A percentile compares a stretch with the other conserved stretches of the same genome.
These are phyloP conservation scores for Psilocybe subaeruginosa DNA, from an alignment of 768 basidiomycete genomes.

Conservation along the genomic window DNA sequence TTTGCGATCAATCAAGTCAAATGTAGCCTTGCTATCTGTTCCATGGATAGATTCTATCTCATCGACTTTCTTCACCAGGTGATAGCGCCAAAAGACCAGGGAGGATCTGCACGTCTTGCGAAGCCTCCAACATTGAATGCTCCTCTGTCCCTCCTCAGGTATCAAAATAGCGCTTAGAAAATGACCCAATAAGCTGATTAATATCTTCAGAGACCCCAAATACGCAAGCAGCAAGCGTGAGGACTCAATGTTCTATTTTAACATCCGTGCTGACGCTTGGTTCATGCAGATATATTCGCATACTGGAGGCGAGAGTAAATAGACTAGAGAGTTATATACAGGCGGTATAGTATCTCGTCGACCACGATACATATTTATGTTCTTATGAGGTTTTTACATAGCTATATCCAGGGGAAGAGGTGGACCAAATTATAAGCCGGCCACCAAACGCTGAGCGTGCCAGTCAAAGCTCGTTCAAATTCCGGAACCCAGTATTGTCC, in stretches of 20 bases:
- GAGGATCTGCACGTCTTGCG: constrained; percentile 60
- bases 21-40: constrained; percentile 30
- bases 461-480: neutral
- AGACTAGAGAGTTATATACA: constrained; percentile 31
- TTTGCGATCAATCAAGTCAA: constrained; percentile 30
- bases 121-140: constrained; percentile 48
- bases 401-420: constrained; percentile 24
- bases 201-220: constrained; percentile 28
- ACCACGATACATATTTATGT: neutral
- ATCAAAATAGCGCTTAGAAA: constrained; percentile 19
- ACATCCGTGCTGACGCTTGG: neutral
- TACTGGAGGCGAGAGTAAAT: constrained; percentile 31
- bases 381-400: constrained; percentile 2
- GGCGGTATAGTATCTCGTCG: constrained; percentile 18
- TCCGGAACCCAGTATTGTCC: constrained; percentile 17
- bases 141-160: constrained; percentile 53
- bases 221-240: constrained; percentile 36
- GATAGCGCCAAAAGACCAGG: constrained; percentile 63
- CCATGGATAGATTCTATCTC: constrained; percentile 2
- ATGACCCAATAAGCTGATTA: neutral
- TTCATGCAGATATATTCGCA: constrained; percentile 29
- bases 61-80: constrained; percentile 32
- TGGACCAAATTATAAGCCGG: constrained; percentile 5
- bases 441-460: neutral
- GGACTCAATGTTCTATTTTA: neutral